Conservation (phyloP, 176 grass and related monocot species). For the Triticum dicoccoides region DNA sequence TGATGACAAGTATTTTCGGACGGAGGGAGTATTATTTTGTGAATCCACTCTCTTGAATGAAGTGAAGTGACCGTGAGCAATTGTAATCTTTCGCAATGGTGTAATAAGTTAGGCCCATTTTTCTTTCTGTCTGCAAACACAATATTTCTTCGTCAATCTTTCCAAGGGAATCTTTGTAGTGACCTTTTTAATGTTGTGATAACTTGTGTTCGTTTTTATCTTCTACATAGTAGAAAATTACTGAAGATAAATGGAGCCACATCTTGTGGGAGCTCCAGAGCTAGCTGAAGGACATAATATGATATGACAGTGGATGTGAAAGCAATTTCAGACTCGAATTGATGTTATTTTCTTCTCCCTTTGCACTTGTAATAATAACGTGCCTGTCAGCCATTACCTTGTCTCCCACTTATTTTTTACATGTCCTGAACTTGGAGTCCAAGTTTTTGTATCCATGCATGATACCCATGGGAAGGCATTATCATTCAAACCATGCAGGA, state of each 20-base stretch:
- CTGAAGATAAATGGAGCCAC: conserved; percentile 52
- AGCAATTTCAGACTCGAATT: conserved; percentile 72
- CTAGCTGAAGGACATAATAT: conserved; percentile 54
- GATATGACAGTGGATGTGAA: conserved; percentile 53
- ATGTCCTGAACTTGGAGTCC: background rate
- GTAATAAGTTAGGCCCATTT: background rate
- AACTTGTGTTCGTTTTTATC: background rate
- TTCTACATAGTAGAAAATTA: conserved; percentile 39
- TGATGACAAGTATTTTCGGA: too few species aligned
- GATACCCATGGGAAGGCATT: too few species aligned
- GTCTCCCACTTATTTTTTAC: conserved; percentile 13
- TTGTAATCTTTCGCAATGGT: background rate
- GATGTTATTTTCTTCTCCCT: conserved; percentile 10
- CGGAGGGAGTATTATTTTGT: background rate
- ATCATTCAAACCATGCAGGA: too few species aligned
- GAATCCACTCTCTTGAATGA: background rate
- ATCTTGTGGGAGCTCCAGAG: conserved; percentile 60
- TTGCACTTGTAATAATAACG: background rate
- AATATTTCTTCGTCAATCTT: background rate
- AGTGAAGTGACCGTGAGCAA: background rate
- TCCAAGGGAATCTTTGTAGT: background rate
- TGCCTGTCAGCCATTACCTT: too few species aligned
- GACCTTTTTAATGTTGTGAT: background rate
- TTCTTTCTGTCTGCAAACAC: background rate
- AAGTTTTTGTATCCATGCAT: background rate